Conservation (phyloP, 352 stramenopile genomes). For the Phytopythium oedochilum region DNA sequence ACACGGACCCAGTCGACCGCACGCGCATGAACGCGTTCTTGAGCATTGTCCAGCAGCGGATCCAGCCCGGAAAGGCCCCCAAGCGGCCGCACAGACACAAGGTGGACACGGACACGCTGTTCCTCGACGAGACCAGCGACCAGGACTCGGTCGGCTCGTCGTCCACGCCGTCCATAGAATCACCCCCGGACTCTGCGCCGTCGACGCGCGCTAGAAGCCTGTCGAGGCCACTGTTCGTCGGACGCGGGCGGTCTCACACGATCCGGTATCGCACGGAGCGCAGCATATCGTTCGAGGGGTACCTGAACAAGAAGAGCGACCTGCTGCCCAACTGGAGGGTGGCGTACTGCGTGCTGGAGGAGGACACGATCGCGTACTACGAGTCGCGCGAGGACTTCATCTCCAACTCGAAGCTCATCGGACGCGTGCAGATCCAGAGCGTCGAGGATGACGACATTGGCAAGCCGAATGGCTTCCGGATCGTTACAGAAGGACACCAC, state of each 20-base stretch:
- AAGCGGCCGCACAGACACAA: slow-evolving; percentile 30
- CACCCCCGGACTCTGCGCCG: not conserved
- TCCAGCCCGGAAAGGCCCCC: slow-evolving; percentile 45
- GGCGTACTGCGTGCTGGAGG: slow-evolving; percentile 75
- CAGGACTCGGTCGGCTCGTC: slow-evolving; percentile 22
- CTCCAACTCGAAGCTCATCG: slow-evolving; percentile 70
- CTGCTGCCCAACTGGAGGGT: slow-evolving; percentile 64
- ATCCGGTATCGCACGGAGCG: slow-evolving; percentile 60
- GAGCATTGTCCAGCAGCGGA: slow-evolving; percentile 48
- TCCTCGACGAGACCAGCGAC: slow-evolving; percentile 44
- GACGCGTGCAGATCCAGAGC: slow-evolving; percentile 58
- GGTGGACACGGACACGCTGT: slow-evolving; percentile 44
- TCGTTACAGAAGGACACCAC: slow-evolving; percentile 63
- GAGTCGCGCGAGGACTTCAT: slow-evolving; percentile 83
- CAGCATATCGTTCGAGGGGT: slow-evolving; percentile 80
- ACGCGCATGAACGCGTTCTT: slow-evolving; percentile 44
- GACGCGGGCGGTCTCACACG: slow-evolving; percentile 50
- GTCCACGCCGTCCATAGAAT: slow-evolving; percentile 9
- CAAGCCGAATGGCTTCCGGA: slow-evolving; percentile 64
- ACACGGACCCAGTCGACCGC: slow-evolving; percentile 58
- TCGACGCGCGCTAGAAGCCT: not conserved
- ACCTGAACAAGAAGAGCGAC: slow-evolving; percentile 83
- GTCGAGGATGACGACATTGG: slow-evolving; percentile 63
- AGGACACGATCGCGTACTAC: slow-evolving; percentile 73
- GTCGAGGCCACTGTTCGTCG: slow-evolving; percentile 6